These are phyloP conservation scores for Baeospora myosura DNA, from an alignment of 1,284 basidiomycete genomes.

Conservation along the genomic window DNA sequence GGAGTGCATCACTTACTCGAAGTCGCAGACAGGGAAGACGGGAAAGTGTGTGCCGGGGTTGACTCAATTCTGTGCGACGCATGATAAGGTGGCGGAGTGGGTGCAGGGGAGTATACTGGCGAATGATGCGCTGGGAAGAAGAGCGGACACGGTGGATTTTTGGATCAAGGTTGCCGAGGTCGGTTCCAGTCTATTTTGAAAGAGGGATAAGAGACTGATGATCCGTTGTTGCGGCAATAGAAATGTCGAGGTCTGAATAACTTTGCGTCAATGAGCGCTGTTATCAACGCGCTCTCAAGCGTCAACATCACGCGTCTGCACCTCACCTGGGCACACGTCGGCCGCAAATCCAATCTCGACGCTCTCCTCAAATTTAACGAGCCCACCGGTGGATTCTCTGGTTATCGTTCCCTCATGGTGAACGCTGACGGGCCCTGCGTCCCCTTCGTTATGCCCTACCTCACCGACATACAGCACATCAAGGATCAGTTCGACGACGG, in stretches of 20 bases:
- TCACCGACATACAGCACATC: slow-evolving; percentile 53
- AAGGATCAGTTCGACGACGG: slow-evolving; percentile 40
- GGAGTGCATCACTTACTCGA: slow-evolving; percentile 54
- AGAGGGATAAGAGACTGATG: background rate
- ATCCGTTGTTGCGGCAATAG: slow-evolving; percentile 25
- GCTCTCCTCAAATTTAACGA: slow-evolving; percentile 48
- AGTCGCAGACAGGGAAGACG: slow-evolving; percentile 30
- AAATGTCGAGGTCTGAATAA: slow-evolving; percentile 62
- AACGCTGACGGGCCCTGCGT: slow-evolving; percentile 54
- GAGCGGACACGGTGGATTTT: slow-evolving; percentile 57
- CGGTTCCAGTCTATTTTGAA: slow-evolving; percentile 16
- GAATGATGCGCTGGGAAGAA: slow-evolving; percentile 40
- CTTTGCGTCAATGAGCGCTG: slow-evolving; percentile 59
- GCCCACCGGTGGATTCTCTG: slow-evolving; percentile 49
- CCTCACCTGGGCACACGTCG: slow-evolving; percentile 63
- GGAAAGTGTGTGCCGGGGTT: slow-evolving; percentile 38
- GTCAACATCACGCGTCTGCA: slow-evolving; percentile 49
- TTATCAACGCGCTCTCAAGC: slow-evolving; percentile 56
- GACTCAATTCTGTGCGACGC: slow-evolving; percentile 47
- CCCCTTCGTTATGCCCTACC: slow-evolving; percentile 57
- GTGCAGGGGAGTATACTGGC: slow-evolving; percentile 56
- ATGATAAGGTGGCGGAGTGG: slow-evolving; percentile 58
- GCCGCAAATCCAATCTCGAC: slow-evolving; percentile 42
- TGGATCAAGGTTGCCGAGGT: slow-evolving; percentile 77
- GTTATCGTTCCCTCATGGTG: slow-evolving; percentile 39